phyloP scores from a whole-genome alignment of 768 basidiomycete species.

The Thelephora aurantiotincta region DNA sequence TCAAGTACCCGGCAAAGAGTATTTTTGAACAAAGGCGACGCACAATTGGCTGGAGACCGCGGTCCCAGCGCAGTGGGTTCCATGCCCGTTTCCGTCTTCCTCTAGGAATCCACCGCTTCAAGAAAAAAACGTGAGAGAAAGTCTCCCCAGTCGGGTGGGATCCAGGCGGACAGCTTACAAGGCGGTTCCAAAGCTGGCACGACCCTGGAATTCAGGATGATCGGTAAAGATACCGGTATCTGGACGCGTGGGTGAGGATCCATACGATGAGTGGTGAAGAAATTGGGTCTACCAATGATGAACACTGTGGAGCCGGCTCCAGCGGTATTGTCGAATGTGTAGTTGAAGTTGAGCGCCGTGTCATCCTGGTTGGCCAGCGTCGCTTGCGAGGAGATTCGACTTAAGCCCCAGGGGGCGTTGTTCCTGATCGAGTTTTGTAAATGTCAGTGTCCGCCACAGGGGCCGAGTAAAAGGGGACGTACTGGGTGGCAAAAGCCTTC shows the following conservation, averaged over 20 bases:
- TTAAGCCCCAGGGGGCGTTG: conserved; percentile 13
- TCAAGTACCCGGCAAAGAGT: neutral
- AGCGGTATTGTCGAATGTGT: conserved; percentile 17
- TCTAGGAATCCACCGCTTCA: conserved; percentile 26
- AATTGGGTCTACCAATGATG: conserved; percentile 19
- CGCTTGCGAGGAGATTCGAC: conserved; percentile 8
- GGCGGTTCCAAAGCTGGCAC: neutral
- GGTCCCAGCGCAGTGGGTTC: conserved; percentile 79
- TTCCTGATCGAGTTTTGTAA: conserved; percentile 1
- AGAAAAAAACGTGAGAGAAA: neutral
- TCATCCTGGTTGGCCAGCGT: conserved; percentile 6
- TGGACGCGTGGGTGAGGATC: neutral
- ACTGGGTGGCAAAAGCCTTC: conserved; percentile 7
- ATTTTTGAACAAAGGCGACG: conserved; percentile 67
- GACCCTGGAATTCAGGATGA: neutral
- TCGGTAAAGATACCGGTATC: conserved; percentile 11
- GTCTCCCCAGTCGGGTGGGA: neutral
- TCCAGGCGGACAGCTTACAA: neutral
- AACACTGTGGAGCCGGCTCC: conserved; percentile 27
- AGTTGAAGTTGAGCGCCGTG: conserved; percentile 6
- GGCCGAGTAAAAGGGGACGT: neutral
- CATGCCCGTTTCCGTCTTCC: conserved; percentile 82
- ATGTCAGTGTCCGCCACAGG: neutral
- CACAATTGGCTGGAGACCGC: conserved; percentile 77
- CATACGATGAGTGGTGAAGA: neutral